A percentile compares a stretch with the other conserved stretches of the same genome.
phyloP scores from a whole-genome alignment of 73 alveolate genomes.

The Effrenium voratum region DNA sequence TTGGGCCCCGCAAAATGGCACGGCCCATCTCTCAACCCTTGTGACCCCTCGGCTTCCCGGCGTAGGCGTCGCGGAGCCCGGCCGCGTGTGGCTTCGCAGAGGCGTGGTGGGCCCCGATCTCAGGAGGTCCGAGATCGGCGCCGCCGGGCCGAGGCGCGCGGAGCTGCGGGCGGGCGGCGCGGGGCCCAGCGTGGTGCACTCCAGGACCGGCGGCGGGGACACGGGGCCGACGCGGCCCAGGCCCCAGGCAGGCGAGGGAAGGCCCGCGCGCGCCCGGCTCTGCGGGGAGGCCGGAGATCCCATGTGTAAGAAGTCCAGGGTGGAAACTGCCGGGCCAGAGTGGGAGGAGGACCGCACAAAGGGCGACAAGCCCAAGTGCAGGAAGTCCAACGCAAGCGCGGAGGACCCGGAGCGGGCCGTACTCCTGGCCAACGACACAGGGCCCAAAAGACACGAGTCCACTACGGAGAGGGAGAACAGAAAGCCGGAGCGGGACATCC shows the following conservation, averaged over 20 bases:
- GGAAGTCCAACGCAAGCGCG: background rate
- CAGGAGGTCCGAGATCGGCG: background rate
- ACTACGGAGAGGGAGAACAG: background rate
- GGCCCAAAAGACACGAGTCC: background rate
- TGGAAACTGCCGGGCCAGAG: background rate
- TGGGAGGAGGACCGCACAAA: background rate
- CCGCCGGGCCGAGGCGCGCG: background rate
- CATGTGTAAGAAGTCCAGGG: slow-evolving; percentile 23
- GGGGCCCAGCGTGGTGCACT: background rate
- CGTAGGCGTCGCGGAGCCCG: too few relatives aligned
- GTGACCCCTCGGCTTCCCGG: too few relatives aligned
- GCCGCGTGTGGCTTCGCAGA: too few relatives aligned
- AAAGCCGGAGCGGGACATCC: slow-evolving; percentile 1
- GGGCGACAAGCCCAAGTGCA: background rate
- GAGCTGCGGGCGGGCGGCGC: background rate
- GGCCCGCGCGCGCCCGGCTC: background rate
- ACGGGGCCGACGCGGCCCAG: slow-evolving; percentile 48
- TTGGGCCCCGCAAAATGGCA: too few relatives aligned
- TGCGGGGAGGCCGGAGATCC: background rate
- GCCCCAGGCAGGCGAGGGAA: background rate
- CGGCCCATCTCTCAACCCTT: too few relatives aligned
- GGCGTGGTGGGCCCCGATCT: background rate
- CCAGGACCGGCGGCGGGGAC: slow-evolving; percentile 6
- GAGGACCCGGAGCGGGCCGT: background rate
- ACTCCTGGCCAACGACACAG: background rate